phyloP scores from a whole-genome alignment of 2,329 filamentous ascomycete genomes.

The Ophiocordyceps camponoti-leonardi region DNA sequence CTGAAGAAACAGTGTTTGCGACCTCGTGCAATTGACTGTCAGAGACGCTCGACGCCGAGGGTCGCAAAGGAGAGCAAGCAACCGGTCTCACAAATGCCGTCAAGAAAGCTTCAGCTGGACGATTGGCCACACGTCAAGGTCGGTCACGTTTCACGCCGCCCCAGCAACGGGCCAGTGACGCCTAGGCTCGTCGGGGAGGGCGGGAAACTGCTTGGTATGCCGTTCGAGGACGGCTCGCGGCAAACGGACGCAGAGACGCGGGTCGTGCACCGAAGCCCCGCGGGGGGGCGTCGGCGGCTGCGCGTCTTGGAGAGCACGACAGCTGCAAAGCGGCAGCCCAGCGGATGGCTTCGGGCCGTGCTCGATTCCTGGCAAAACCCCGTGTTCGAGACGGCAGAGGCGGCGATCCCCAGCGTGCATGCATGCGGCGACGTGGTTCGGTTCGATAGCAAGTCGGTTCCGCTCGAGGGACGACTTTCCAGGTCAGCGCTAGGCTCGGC shows the following conservation, averaged over 20 bases:
- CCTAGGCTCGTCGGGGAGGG: constrained; percentile 19
- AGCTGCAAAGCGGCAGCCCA: constrained; percentile 6
- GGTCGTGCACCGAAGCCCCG: not conserved
- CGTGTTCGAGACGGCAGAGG: constrained; percentile 40
- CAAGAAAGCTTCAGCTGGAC: constrained; percentile 17
- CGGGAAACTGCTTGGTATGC: constrained; percentile 24
- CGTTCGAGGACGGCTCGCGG: constrained; percentile 24
- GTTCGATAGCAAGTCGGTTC: constrained; percentile 13
- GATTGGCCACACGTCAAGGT: constrained; percentile 20
- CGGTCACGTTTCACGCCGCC: constrained; percentile 6
- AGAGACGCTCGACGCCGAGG: constrained; percentile 7
- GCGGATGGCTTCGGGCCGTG: constrained; percentile 41
- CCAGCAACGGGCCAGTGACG: not conserved
- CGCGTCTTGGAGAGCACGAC: constrained; percentile 1
- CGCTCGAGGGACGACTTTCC: constrained; percentile 33
- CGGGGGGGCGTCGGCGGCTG: not conserved
- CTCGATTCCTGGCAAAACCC: constrained; percentile 59
- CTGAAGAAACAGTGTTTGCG: constrained; percentile 55
- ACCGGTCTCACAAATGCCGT: not conserved
- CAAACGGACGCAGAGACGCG: not conserved
- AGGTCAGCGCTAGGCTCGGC: constrained; percentile 42
- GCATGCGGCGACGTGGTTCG: constrained; percentile 3
- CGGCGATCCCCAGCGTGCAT: constrained; percentile 23
- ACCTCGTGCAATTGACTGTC: constrained; percentile 17
- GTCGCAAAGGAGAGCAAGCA: constrained; percentile 2